Evolutionary conservation across 2,329 filamentous ascomycete species (phyloP), one percentile per base, ranked within the genome.

Genomic region (Leptographium procerum): DNA sequence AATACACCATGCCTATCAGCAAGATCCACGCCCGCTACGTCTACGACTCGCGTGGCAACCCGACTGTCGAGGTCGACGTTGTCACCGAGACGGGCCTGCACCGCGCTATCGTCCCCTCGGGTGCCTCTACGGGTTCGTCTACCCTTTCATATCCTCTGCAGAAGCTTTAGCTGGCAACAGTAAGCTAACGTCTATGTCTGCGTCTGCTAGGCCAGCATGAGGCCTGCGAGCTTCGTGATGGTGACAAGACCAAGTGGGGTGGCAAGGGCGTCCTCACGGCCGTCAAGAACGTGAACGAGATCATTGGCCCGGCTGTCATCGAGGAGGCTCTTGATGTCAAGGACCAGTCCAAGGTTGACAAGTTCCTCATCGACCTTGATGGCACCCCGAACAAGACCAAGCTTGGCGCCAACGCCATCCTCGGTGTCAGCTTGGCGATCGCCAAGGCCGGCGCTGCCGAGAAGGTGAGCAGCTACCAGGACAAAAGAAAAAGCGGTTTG

Each of bases 41-140:
- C 81, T 99, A 92, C 85, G 94, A 99, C 84, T 97, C 94, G 75
- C 92, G 94, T 73, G 84, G 84, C 74, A 99, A 99, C 86, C 94
- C 94, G 71, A 99, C 94, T 73, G 92, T 96, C 71, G 92, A 97
- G 83, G 92, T 97, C 70, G 92, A 96, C 74, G 85, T 96, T 69
- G 88, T 95, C 78, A 96, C 91, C 68, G 90, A 95, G 80, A 95
- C 88, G 69, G 92, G 92, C 71, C 86, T 97, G 64, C 91, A 96
- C 85, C 91, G 92, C 72, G 91, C 92, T 73, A 96, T 96, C 73
- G 92, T 97, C 64, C 92, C 92, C 69, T 96, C 91, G 66, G 92
- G 92, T 75, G 92, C 92, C 70, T 96, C 92, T 69, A 96, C 91
- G 69, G 91, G 88, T 91, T 74, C 71, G 85, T 81, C 58, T 61